phyloP scores from a whole-genome alignment of 176 grass and related monocot species.

The Chrysopogon serrulatus region DNA sequence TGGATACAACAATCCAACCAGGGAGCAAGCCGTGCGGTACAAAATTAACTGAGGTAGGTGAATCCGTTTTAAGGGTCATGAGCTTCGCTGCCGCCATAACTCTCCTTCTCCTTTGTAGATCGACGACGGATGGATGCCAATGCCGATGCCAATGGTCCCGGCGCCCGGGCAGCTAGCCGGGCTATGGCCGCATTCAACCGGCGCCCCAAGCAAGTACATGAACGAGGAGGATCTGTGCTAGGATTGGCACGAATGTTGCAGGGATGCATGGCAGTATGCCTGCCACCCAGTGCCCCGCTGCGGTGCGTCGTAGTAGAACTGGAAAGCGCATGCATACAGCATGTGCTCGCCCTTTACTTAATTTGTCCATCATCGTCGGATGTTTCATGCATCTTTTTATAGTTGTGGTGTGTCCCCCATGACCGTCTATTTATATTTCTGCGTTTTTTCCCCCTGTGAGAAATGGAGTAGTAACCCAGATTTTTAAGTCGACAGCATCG shows the following conservation, averaged over 20 bases:
- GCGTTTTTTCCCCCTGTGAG: neutral
- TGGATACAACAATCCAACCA: neutral
- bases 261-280: neutral
- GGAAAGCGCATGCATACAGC: neutral
- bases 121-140: neutral
- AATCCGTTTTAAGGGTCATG: slow-evolving; percentile 33
- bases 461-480: neutral
- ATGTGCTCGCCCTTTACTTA: neutral
- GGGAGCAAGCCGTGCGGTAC: neutral
- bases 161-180: neutral
- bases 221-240: neutral
- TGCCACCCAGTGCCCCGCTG: neutral
- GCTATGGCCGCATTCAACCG: slow-evolving; percentile 11
- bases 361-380: neutral
- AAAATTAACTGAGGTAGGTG: slow-evolving; percentile 45
- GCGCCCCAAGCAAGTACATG: neutral
- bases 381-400: no score
- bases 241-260: slow-evolving; percentile 23
- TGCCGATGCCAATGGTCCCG: slow-evolving; percentile 32
- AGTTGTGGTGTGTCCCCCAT: neutral
- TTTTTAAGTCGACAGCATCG: neutral
- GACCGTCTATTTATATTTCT: neutral
- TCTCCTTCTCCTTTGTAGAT: slow-evolving; percentile 14
- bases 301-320: neutral
- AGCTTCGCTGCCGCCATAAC: slow-evolving; percentile 35